Evolutionary conservation across 257 asterid species (phyloP).

Genomic region (Haberlea rhodopensis): DNA sequence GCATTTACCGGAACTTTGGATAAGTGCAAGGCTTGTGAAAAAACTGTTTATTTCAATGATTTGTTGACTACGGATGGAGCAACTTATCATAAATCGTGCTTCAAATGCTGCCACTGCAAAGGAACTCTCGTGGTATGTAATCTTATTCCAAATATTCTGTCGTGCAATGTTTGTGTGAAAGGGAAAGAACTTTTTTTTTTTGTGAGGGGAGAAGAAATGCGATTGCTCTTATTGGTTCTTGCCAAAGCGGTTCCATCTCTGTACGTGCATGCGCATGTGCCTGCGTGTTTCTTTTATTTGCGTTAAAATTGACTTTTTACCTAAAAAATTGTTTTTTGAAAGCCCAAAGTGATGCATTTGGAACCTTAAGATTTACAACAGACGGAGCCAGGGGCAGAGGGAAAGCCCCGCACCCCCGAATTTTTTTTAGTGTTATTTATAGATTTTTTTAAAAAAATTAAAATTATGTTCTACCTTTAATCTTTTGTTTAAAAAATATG

Average conservation of each 20-base stretch:
- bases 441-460: too few species aligned
- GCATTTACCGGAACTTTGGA: conserved; percentile 24
- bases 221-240: not conserved
- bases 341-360: too few species aligned
- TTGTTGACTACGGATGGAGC: conserved; percentile 61
- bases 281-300: not conserved
- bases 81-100: conserved; percentile 55
- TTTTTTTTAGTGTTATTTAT: too few species aligned
- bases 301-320: too few species aligned
- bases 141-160: not conserved
- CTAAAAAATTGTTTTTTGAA: too few species aligned
- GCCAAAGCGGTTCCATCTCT: not conserved
- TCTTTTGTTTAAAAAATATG: too few species aligned
- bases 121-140: conserved; percentile 53
- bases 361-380: too few species aligned
- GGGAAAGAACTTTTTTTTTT: not conserved
- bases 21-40: conserved; percentile 64
- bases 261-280: not conserved
- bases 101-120: conserved; percentile 59
- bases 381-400: too few species aligned
- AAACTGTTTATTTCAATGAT: conserved; percentile 59
- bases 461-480: too few species aligned
- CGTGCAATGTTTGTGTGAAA: too few species aligned
- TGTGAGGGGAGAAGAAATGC: not conserved
- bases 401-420: too few species aligned